A percentile compares a stretch with the other conserved stretches of the same genome.
Evolutionary conservation across 768 basidiomycete species (phyloP).

Genomic region (Goffeauzyma gilvescens): DNA sequence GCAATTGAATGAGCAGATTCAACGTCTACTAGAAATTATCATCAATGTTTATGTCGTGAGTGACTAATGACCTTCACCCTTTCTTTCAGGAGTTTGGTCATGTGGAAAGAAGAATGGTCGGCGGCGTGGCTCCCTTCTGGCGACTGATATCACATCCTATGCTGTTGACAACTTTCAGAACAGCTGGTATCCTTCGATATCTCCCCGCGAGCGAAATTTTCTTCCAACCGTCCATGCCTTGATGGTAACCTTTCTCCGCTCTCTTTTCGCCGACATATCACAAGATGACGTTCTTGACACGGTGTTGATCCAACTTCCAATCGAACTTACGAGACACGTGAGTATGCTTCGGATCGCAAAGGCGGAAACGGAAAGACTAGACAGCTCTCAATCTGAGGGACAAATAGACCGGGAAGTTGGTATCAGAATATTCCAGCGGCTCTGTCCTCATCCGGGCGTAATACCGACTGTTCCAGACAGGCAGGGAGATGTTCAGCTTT

Average conservation of each 20-base stretch:
- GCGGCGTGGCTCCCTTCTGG: too few species aligned
- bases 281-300: constrained; percentile 8
- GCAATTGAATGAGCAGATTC: too few species aligned
- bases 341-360: neutral
- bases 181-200: constrained; percentile 23
- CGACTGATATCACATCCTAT: too few species aligned
- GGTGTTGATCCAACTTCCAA: constrained; percentile 17
- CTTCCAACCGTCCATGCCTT: constrained; percentile 13
- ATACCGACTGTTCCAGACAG: neutral
- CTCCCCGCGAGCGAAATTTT: constrained; percentile 18
- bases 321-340: constrained; percentile 15
- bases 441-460: constrained; percentile 1
- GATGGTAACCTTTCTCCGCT: constrained; percentile 15
- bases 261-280: constrained; percentile 11
- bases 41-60: too few species aligned
- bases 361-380: constrained; percentile 1
- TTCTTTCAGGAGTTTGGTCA: too few species aligned
- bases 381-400: neutral
- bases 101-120: too few species aligned
- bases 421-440: neutral
- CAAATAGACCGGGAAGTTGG: neutral
- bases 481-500: neutral
- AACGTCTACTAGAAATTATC: too few species aligned
- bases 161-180: too few species aligned
- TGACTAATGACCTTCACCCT: too few species aligned